Evolutionary conservation across 305 asterid genomes (phyloP).

Genomic region (Fraxinus albicans): DNA sequence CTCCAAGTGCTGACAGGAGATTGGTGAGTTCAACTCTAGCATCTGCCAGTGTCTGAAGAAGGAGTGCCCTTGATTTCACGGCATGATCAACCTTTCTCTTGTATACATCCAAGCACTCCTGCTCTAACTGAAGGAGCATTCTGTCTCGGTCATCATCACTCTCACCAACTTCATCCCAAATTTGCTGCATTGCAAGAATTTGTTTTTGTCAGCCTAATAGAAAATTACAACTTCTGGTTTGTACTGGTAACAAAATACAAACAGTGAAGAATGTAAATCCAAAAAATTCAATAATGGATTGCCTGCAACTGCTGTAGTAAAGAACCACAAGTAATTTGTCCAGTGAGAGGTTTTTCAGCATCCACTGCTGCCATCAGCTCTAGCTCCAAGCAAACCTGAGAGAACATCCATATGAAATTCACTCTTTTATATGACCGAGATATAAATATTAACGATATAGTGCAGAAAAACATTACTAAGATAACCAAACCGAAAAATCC

Average conservation of each 20-base stretch:
- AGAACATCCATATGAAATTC: slow-evolving; percentile 13
- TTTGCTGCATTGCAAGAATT: slow-evolving; percentile 57
- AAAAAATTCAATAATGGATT: slow-evolving; percentile 24
- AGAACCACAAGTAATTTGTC: slow-evolving; percentile 75
- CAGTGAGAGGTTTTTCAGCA: slow-evolving; percentile 51
- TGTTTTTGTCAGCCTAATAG: slow-evolving; percentile 12
- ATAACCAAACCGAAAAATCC: not conserved
- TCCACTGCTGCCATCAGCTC: slow-evolving; percentile 69
- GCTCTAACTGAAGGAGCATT: slow-evolving; percentile 95
- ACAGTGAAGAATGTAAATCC: not conserved
- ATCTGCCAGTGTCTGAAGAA: slow-evolving; percentile 86
- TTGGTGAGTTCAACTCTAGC: slow-evolving; percentile 88
- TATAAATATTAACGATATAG: not conserved
- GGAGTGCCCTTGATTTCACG: slow-evolving; percentile 75
- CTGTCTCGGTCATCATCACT: slow-evolving; percentile 86
- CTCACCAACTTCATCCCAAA: slow-evolving; percentile 99
- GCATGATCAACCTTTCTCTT: slow-evolving; percentile 90
- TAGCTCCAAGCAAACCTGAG: slow-evolving; percentile 33
- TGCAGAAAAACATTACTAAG: not conserved
- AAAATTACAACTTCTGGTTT: not conserved
- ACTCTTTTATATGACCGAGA: not conserved
- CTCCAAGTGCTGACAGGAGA: slow-evolving; percentile 88
- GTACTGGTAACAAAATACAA: not conserved
- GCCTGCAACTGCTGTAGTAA: slow-evolving; percentile 89
- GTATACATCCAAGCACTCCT: slow-evolving; percentile 95